A percentile compares a stretch with the other conserved stretches of the same genome.
Conservation (phyloP, 805 yeast genomes). For the Diddensiella caesifluorescens region DNA sequence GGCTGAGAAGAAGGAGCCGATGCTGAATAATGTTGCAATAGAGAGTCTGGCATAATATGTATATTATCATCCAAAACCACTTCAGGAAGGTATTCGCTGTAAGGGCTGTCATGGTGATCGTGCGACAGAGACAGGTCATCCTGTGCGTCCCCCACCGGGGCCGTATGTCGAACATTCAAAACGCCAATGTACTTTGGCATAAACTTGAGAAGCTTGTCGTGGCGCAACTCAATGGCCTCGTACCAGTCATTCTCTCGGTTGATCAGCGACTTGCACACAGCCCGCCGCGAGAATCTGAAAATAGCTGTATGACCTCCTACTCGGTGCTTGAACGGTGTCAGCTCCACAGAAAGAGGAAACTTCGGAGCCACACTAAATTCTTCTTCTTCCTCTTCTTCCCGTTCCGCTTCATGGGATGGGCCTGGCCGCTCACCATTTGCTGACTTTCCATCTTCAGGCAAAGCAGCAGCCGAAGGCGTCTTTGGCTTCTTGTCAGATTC, state of each 20-base stretch:
- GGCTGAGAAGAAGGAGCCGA: slow-evolving; percentile 37
- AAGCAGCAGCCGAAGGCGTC: slow-evolving; percentile 1
- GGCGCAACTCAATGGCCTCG: slow-evolving; percentile 76
- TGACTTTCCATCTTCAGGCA: not conserved
- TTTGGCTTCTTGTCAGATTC: not conserved
- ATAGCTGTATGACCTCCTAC: slow-evolving; percentile 99
- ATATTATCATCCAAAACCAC: slow-evolving; percentile 89
- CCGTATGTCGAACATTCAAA: slow-evolving; percentile 76
- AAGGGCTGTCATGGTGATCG: no score
- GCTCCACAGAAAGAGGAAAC: slow-evolving; percentile 66
- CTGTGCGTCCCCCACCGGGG: slow-evolving; percentile 29
- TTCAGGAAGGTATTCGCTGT: slow-evolving; percentile 48
- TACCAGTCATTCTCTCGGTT: slow-evolving; percentile 89
- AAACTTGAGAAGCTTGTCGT: slow-evolving; percentile 69
- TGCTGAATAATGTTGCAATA: slow-evolving; percentile 58
- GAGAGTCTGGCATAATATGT: slow-evolving; percentile 82
- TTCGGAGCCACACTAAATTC: slow-evolving; percentile 12
- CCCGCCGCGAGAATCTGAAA: slow-evolving; percentile 82
- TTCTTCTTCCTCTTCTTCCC: slow-evolving; percentile 1
- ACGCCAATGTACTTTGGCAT: slow-evolving; percentile 97
- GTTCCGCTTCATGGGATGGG: not conserved
- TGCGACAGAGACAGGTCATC: slow-evolving; percentile 4
- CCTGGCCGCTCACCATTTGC: not conserved
- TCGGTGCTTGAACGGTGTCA: slow-evolving; percentile 85
- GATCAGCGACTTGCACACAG: slow-evolving; percentile 89